Evolutionary conservation across 805 yeast genomes (phyloP).

Genomic region (Tetrapisispora phaffii): DNA sequence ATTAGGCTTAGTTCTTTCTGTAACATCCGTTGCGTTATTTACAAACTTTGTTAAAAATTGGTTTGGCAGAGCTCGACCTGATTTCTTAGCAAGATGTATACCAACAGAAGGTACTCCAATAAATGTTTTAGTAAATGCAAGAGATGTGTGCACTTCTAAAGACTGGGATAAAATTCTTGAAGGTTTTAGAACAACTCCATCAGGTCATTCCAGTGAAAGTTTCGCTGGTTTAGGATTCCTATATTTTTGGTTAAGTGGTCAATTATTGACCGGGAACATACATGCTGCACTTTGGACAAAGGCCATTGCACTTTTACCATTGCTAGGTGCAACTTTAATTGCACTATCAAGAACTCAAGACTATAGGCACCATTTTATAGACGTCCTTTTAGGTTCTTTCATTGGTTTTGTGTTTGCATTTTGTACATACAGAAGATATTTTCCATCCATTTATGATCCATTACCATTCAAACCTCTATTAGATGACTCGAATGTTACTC

Average conservation of each 20-base stretch:
- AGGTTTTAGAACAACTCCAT: constrained; percentile 75
- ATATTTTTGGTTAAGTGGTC: constrained; percentile 61
- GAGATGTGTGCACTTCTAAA: constrained; percentile 54
- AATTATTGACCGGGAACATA: constrained; percentile 40
- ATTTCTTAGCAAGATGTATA: constrained; percentile 74
- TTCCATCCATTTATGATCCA: constrained; percentile 30
- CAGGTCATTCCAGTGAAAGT: constrained; percentile 68
- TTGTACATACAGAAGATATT: constrained; percentile 32
- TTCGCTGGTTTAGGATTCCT: constrained; percentile 59
- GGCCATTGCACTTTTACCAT: constrained; percentile 43
- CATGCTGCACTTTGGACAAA: constrained; percentile 56
- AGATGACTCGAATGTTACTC: constrained; percentile 32
- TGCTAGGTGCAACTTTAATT: constrained; percentile 59
- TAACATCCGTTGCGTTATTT: constrained; percentile 48
- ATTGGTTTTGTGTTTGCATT: constrained; percentile 56
- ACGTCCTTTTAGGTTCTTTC: constrained; percentile 61
- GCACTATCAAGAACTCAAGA: constrained; percentile 86
- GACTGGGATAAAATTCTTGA: constrained; percentile 40
- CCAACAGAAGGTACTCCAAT: constrained; percentile 54
- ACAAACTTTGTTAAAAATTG: constrained; percentile 72
- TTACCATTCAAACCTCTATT: constrained; percentile 33
- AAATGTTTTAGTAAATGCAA: constrained; percentile 46
- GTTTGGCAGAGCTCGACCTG: constrained; percentile 90
- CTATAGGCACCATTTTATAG: constrained; percentile 87
- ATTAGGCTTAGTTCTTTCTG: constrained; percentile 54